Base-by-base conservation (phyloP, 129 eudicot species). In the Flaveria bidentis region DNA sequence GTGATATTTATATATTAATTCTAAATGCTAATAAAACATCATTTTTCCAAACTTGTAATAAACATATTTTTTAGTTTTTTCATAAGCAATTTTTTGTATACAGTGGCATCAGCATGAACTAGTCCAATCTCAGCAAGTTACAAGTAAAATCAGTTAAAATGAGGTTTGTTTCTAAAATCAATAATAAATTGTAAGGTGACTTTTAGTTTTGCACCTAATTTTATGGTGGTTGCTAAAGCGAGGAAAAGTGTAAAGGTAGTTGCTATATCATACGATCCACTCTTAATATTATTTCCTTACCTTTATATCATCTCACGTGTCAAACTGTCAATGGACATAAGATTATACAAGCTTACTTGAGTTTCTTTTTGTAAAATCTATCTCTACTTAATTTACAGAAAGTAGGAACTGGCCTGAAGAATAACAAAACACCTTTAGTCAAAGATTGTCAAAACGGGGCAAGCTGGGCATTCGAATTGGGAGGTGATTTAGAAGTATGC, bases 391-490 rank as follows among this genome's bases (percentile, higher is more conserved):
- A 81, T 81, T 41, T 82, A 33, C 91, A 90, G 96, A 86, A 41
- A 72, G 61, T 62, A n/a, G 81, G 46, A 36, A 73, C 17, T 30
- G 61, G 13, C 65, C 64, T 69, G 41, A 84, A 81, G 67, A 81
- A 71, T 51, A 14, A 53, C 33, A 77, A 15, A 81, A 42, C 58
- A 18, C 67, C 82, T 28, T 81, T 73, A 55, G 79, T 77, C 51
- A 78, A 84, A 28, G 73, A 62, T 47, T 33, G 74, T 72, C 75
- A 77, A 52, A 82, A 73, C 30, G 96, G 96, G 74, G 84, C 90
- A 73, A 90, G 90, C 63, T 90, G 96, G 96, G 98, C 94, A 57
- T 61, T 76, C 6, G 98, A 92, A 83, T 67, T 90, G 72, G 91
- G 87, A 82, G 76, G 75, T 30, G 92, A 87, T 76, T 63, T 69